phyloP scores from a whole-genome alignment of 2,329 filamentous ascomycete genomes.

The Epichloe scottii region DNA sequence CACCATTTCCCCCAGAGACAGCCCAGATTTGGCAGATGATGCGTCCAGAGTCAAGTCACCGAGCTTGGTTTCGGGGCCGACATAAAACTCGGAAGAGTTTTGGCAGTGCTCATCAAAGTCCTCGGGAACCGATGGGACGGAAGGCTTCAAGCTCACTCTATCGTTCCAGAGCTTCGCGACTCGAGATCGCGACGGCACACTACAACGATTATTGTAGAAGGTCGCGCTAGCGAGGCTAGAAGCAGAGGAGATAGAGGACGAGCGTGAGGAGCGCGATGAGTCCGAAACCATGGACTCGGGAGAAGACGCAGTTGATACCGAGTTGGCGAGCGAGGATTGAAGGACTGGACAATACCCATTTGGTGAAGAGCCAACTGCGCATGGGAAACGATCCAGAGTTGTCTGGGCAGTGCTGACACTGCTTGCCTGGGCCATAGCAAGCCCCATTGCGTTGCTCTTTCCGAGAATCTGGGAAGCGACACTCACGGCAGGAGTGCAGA shows the following conservation, averaged over 20 bases:
- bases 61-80: conserved; percentile 38
- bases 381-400: conserved; percentile 38
- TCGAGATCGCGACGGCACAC: conserved; percentile 52
- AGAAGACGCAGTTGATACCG: conserved; percentile 49
- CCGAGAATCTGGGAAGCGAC: conserved; percentile 36
- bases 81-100: conserved; percentile 44
- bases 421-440: conserved; percentile 45
- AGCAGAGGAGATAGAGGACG: conserved; percentile 51
- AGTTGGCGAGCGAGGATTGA: conserved; percentile 51
- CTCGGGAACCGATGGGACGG: conserved; percentile 45
- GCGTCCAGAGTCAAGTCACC: conserved; percentile 37
- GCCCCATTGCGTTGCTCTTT: conserved; percentile 44
- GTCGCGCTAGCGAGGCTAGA: conserved; percentile 49
- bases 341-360: conserved; percentile 36
- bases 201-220: conserved; percentile 30
- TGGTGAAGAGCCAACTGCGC: conserved; percentile 37
- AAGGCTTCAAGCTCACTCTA: conserved; percentile 38
- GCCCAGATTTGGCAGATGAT: conserved; percentile 31
- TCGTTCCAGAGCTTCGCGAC: conserved; percentile 45
- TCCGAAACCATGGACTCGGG: conserved; percentile 58
- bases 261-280: conserved; percentile 47
- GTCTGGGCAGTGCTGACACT: conserved; percentile 33
- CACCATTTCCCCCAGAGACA: conserved; percentile 31
- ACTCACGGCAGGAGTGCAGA: conserved; percentile 48
- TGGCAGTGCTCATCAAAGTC: conserved; percentile 38